Conservation (phyloP, 225 moss, liverwort and hornwort genomes). For the Asterella californica region DNA sequence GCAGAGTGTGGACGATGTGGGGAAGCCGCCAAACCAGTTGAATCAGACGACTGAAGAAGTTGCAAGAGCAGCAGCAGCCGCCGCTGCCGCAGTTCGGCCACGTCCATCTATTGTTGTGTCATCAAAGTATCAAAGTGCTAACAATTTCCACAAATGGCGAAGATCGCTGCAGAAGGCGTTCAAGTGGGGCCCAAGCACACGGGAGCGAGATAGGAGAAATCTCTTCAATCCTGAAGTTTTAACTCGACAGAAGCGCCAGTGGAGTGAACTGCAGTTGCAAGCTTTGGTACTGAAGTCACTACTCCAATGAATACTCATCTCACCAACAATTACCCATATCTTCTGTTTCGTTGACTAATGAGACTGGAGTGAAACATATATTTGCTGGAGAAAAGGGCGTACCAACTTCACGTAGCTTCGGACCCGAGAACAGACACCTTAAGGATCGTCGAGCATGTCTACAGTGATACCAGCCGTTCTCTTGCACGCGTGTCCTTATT, state of each 20-base stretch:
- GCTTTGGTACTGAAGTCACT: conserved; percentile 56
- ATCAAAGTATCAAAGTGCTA: conserved; percentile 66
- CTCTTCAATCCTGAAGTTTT: conserved; percentile 88
- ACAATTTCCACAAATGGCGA: conserved; percentile 64
- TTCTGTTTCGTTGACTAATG: neutral
- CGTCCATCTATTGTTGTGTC: conserved; percentile 94
- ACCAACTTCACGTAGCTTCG: neutral
- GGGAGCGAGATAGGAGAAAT: conserved; percentile 72
- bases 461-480: neutral
- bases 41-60: conserved; percentile 93
- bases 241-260: conserved; percentile 90
- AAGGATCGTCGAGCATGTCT: neutral
- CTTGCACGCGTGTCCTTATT: neutral
- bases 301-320: neutral
- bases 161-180: conserved; percentile 77
- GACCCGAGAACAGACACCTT: neutral
- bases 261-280: conserved; percentile 90
- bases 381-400: neutral
- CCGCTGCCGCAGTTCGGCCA: conserved; percentile 92
- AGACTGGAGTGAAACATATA: neutral
- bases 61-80: conserved; percentile 89
- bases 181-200: conserved; percentile 70
- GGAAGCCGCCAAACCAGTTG: conserved; percentile 57
- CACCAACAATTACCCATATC: neutral
- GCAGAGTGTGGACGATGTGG: conserved; percentile 52